Conservation (phyloP, 2,329 filamentous ascomycete species). For the Stachybotrys elegans region DNA sequence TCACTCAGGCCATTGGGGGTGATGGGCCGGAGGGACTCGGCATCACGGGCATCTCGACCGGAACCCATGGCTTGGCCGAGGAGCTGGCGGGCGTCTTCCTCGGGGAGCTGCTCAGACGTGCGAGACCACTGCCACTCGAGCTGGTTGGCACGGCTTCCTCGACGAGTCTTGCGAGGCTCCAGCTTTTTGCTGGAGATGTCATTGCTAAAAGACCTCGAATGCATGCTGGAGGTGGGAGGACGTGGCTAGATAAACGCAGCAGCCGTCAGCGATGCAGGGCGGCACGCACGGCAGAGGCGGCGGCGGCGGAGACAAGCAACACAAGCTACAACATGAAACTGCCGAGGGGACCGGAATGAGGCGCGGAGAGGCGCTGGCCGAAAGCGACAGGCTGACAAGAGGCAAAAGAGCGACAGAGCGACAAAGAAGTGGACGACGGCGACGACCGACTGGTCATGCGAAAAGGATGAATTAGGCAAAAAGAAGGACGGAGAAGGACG, state of each 20-base stretch:
- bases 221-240: background rate
- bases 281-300: no score
- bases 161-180: background rate
- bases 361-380: background rate
- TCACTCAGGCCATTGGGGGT: background rate
- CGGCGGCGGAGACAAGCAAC: no score
- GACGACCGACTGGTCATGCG: no score
- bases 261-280: background rate
- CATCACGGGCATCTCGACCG: background rate
- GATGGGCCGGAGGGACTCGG: background rate
- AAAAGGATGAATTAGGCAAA: no score
- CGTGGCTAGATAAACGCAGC: background rate
- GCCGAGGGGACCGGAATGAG: background rate
- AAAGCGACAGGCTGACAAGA: background rate
- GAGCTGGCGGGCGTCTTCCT: constrained; percentile 5
- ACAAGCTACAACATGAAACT: background rate
- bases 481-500: no score
- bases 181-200: background rate
- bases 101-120: background rate
- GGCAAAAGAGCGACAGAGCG: no score
- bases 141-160: background rate
- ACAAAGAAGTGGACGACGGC: no score
- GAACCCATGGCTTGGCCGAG: constrained; percentile 2
- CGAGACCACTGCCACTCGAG: background rate
- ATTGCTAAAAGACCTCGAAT: constrained; percentile 9